Evolutionary conservation across 257 asterid genomes (phyloP), one percentile per base, ranked within the genome.

Genomic region (Nicotiana noctiflora): DNA sequence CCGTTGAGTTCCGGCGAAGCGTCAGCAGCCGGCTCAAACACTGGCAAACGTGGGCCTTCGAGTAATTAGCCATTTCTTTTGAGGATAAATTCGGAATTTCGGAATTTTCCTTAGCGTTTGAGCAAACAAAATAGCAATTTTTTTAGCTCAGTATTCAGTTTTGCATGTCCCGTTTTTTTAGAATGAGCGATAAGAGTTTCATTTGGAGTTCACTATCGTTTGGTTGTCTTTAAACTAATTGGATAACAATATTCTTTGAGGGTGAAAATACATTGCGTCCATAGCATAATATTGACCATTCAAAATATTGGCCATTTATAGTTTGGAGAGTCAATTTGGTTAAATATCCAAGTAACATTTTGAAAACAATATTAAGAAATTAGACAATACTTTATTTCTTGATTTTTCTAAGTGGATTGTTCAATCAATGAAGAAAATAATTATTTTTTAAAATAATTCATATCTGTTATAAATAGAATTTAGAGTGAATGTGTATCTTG

Each of bases 1-100:
- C 90, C 75, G 88, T 63, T 80, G 90, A 84, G 83, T 86, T 59
- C 76, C 93, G 88, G 83, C 92, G 89, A 83, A 51, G 84, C 79
- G 91, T 84, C 84, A 90, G 84, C 59, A 93, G 81, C 80, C 93
- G 89, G 86, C 84, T 90, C 84, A 95, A 81, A 91, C 98, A 95
- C 82, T 95, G 99, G 89, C 97, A 90, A 85, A 95, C 80, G 88
- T 95, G 99, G 49, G 96, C 90, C 29, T 89, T 88, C 3, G 93
- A 88, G 89, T 88, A 86, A 80, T 76, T 87, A n/a, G 84, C 84
- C 97, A 92, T 90, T 81, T 21, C 44, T 19, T 8, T 6, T 23
- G 80, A 79, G 83, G 75, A 66, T 18, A 77, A 52, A 80, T 4
- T 5, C 79, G 72, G 85, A 52, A 82, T 44, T 57, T 29, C 21